Percentiles rank a stretch among this genome's conserved stretches.
Conservation (phyloP, 1,284 basidiomycete genomes). For the Sparassis latifolia region DNA sequence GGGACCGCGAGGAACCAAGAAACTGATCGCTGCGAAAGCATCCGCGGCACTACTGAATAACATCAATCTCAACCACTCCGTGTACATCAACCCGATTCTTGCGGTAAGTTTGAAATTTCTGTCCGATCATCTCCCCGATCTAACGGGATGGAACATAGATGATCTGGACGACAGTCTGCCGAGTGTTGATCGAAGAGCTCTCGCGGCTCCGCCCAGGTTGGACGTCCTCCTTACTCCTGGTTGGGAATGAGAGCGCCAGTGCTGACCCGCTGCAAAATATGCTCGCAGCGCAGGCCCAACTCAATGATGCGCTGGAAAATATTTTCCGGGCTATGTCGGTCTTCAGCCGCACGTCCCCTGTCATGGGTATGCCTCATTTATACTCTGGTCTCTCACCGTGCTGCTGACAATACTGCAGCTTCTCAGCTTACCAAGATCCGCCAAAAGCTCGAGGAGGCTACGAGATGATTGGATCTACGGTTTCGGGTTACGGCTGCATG, state of each 20-base stretch:
- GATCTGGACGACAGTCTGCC: conserved; percentile 20
- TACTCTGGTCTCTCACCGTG: background rate
- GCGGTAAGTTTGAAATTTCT: conserved; percentile 13
- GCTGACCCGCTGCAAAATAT: conserved; percentile 1
- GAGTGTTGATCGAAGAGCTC: conserved; percentile 22
- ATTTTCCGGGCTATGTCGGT: conserved; percentile 17
- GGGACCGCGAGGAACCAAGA: conserved; percentile 15
- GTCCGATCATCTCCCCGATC: background rate
- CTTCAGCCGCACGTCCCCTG: conserved; percentile 14
- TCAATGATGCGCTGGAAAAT: conserved; percentile 12
- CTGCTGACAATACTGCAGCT: background rate
- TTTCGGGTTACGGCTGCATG: background rate
- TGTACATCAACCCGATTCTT: conserved; percentile 20
- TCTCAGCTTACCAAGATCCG: conserved; percentile 1
- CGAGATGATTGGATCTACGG: background rate
- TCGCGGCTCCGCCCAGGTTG: conserved; percentile 5
- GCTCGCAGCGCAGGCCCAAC: conserved; percentile 6
- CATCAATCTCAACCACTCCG: conserved; percentile 8
- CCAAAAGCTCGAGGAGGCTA: conserved; percentile 3
- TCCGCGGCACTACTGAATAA: conserved; percentile 12
- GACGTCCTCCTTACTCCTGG: conserved; percentile 10
- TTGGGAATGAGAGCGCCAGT: conserved; percentile 6
- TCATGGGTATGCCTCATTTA: conserved; percentile 15
- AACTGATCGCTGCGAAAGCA: conserved; percentile 16
- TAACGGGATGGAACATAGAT: conserved; percentile 13